Conservation (phyloP, 2,329 filamentous ascomycete genomes). For the Claviceps sp. region DNA sequence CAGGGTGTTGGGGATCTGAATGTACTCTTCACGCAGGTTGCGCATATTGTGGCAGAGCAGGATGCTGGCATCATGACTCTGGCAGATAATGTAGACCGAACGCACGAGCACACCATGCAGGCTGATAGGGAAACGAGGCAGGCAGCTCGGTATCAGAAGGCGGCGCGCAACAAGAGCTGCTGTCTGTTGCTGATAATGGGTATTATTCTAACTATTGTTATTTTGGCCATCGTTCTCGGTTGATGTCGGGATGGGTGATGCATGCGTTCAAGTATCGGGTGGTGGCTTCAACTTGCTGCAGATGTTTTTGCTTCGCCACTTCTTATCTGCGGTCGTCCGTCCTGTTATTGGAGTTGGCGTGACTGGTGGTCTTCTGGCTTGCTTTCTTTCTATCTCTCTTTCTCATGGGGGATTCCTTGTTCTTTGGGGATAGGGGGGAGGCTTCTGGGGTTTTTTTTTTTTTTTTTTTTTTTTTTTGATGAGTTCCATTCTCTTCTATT, state of each 20-base stretch:
- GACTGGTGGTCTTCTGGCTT: background rate
- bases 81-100: constrained; percentile 73
- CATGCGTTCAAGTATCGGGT: background rate
- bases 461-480: background rate
- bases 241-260: constrained; percentile 22
- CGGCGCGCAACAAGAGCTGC: constrained; percentile 86
- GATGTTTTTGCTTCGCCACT: background rate
- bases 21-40: constrained; percentile 94
- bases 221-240: constrained; percentile 73
- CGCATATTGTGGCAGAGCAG: constrained; percentile 90
- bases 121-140: constrained; percentile 76
- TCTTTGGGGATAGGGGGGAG: background rate
- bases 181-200: constrained; percentile 80
- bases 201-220: constrained; percentile 77
- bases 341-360: constrained; percentile 5
- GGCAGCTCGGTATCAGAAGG: constrained; percentile 87
- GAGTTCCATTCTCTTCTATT: background rate
- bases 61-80: constrained; percentile 79
- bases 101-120: constrained; percentile 66
- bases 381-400: background rate
- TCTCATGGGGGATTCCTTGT: background rate
- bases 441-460: background rate
- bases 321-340: background rate
- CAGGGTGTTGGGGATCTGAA: constrained; percentile 92
- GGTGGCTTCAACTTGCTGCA: background rate